Evolutionary conservation across 1,139 yeast genomes (phyloP), one percentile per base, ranked within the genome.

Genomic region (Petasospora fabianii): DNA sequence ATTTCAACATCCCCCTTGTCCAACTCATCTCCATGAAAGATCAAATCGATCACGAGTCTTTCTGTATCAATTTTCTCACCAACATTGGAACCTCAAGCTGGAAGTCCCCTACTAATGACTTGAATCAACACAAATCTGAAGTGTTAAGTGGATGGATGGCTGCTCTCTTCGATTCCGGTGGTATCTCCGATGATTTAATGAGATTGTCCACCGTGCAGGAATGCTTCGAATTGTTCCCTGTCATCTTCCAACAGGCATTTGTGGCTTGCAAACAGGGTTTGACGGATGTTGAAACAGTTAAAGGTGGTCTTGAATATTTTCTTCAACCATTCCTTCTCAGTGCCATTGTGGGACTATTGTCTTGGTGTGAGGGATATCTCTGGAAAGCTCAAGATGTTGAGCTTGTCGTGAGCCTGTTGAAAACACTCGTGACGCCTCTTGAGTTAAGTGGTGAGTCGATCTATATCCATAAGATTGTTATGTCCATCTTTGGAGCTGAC

Each of bases 131-230:
- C 24, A 41, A 41, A 30, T 35, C 56, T 35, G 75, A 68, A 28
- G 66, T 82, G 11, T 61, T 85, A 24, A 77, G 76, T 34, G 84
- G 78, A 30, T 90, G 97, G 97, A 73, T 85, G 31, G 68, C 74
- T 30, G 92, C 94, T 2, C 61, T 90, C 34, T 88, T 85, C 61
- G 90, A 86, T 44, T 77, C 86, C 31, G 94, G 88, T 39, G 96
- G 96, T 3, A 75, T 90, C 30, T 80, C 95, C 0, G 97, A 90
- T 59, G 90, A 84, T 26, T 64, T 88, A 41, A 77, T 88, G 55
- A 75, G 80, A 49, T 67, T 79, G 5, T 76, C 86, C 3, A 69
- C 80, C 15, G 74, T 84, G 18, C 77, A 80, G 50, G 92, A 85
- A 43, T 74, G 85, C 36, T 76, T 84, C 44, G 70, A 71, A 30